Evolutionary conservation across 1,139 yeast genomes (phyloP), one percentile per base, ranked within the genome.

Genomic region (Suhomyces panamericanus): DNA sequence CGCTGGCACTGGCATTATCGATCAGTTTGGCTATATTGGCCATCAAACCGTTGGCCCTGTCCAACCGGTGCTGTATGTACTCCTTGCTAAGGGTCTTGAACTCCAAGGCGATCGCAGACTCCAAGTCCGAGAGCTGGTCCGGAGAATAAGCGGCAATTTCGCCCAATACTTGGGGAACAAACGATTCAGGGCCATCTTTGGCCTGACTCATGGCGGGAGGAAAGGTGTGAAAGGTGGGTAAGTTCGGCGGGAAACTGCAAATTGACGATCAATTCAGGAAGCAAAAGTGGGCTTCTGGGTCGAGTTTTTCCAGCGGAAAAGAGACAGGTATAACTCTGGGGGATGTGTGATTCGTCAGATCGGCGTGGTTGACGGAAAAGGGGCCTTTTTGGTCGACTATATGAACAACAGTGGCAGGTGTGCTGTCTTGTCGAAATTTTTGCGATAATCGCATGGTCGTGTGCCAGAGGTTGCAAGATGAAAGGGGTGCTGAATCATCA

Each of bases 121-220:
- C 78, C 14, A 69, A 47, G 15, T 51, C 44, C 9, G 55, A 50
- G 17, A 73, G 55, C 42, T 70, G 66, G 11, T 69, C 73, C n/a
- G 54, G 49, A 4, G 66, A 45, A 49, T 65, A 48, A 9, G 51
- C 39, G 1, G 63, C 52, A 7, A 55, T 28, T 9, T 46, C 47
- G n/a, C 35, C 42, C 32, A 46, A 40, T 24, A 33, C 29, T 13
- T 36, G 17, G 29, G 42, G 32, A 4, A 24, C 35, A 22, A 38
- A 38, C 22, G n/a, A 12, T n/a, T 9, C 14, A 5, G 34, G 11
- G 7, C 4, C 30, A 10, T 35, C 35, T 7, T 31, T 26, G 24
- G 32, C 12, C 15, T 40, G 32, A 24, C 28, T 26, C 43, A 40
- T 40, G 29, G n/a, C 29, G 7, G 29, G n/a, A 26, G n/a, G 17